Evolutionary conservation across 1,139 yeast genomes (phyloP), one percentile per base, ranked within the genome.

Genomic region (Kurtzmaniella natalensis): DNA sequence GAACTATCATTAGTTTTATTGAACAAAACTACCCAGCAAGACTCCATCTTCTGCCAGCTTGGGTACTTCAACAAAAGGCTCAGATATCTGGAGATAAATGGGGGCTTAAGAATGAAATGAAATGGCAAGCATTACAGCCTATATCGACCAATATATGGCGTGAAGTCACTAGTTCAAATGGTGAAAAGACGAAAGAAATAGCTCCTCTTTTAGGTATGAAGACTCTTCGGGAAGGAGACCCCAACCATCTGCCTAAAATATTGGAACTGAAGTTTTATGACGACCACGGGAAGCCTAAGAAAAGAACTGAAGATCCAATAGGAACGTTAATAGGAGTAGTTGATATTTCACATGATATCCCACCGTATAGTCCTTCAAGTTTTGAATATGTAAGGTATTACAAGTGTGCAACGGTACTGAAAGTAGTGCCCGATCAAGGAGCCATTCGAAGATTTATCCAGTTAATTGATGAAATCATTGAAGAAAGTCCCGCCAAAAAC

Each of bases 321-420:
- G 73, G 73, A 1, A 57, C 51, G 11, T 62, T 83, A 18, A 60
- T 67, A 23, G 84, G 81, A 2, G 65, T 83, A 5, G 71, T 83
- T 18, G 92, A 83, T 49, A 83, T 83, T 18, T 81, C 89, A 1
- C 79, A 87, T 1, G 89, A 83, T 44, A 67, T 77, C 1, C 92
- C 92, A 4, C 84, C 89, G 0, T 83, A 83, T 48, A 78, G 77
- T 36, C 88, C 92, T 0, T 48, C 57, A 16, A 61, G 78, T 16
- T 78, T 83, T 47, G 34, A 55, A 15, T 56, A 70, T 13, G 70
- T 83, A 41, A 59, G 59, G 37, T 83, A 83, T 57, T 70, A 76
- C 55, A 83, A 83, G 55, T 79, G 81, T 53, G 81, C 88, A 18
- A 83, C 94, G 0, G 89, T 83, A 20, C 79, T 87, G 5, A 83